Base-by-base conservation (phyloP, 2,329 filamentous ascomycete genomes). In the Leptographium lundbergii region DNA sequence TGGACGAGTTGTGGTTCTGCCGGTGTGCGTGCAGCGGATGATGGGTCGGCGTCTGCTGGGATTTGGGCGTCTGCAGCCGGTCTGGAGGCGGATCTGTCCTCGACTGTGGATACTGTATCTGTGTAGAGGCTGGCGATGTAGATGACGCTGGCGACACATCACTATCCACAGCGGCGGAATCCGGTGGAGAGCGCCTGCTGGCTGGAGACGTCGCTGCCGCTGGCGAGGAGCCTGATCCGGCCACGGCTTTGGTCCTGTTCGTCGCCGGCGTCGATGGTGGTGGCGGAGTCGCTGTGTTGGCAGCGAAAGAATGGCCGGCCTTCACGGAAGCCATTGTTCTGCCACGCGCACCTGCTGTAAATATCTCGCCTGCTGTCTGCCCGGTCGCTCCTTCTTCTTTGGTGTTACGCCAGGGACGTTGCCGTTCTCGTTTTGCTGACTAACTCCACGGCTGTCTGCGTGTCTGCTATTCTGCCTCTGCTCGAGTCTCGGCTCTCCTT, bases 1-100 rank as follows among this genome's bases (percentile, higher is more conserved):
- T 81, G 62, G 79, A 81, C 47, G 78, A 76, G 66, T 74, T 81
- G 68, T 81, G 75, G 66, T 68, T 77, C 63, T 78, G 77, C 58
- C 79, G 77, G 68, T 81, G 79, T 52, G 70, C 68, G 64, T 81
- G 76, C 57, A 72, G 61, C 4, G 53, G 45, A 61, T 58, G 67
- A 56, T 61, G 54, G 62, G 56, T 14, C 32, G 52, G 5, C 39
- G 24, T 25, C 32, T 22, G 53, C 32, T 42, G 36, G 32, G 32
- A 34, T 10, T 34, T 34, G 32, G 32, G 32, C 9, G 32, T 34
- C 39, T 47, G 51, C 11, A 22, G 52, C 24, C 10, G 29, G 34
- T 51, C 24, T 19, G 22, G 48, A 2, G 6, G 48, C 24, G 25
- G 24, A 25, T 51, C 24, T 27, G 36, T 17, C 14, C 36, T 17